Conservation (phyloP, 176 grass and related monocot genomes). For the Phoenix dactylifera region DNA sequence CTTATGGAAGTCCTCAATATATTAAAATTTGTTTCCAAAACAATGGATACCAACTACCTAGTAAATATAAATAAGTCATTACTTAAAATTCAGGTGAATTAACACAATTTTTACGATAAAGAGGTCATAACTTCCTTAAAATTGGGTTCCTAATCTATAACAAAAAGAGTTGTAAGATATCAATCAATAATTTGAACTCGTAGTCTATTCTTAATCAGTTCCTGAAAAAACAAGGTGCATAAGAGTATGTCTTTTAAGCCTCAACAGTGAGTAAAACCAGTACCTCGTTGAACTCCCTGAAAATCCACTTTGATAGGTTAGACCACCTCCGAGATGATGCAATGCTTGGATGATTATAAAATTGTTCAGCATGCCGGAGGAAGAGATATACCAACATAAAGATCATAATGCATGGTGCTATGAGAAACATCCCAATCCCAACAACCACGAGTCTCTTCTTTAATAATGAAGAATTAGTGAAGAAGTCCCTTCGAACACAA, state of each 20-base stretch:
- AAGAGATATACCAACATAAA: conserved; percentile 96
- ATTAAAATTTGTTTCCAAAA: too few species aligned
- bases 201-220: too few species aligned
- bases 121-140: too few species aligned
- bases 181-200: too few species aligned
- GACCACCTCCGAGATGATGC: conserved; percentile 98
- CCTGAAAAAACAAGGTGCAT: neutral
- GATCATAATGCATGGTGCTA: conserved; percentile 80
- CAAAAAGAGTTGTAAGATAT: too few species aligned
- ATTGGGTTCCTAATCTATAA: too few species aligned
- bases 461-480: conserved; percentile 59
- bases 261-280: neutral
- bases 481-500: conserved; percentile 74
- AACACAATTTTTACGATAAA: too few species aligned
- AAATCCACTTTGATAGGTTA: conserved; percentile 93
- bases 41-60: too few species aligned
- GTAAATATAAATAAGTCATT: too few species aligned
- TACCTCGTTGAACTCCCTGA: conserved; percentile 98
- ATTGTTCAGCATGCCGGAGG: conserved; percentile 84
- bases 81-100: too few species aligned
- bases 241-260: neutral
- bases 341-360: conserved; percentile 91
- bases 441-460: conserved; percentile 68
- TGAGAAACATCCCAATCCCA: conserved; percentile 75
- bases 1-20: too few species aligned